A percentile compares a stretch with the other conserved stretches of the same genome.
phyloP scores from a whole-genome alignment of 371 early-diverging fungal genomes.

The Rhizomucor miehei region DNA sequence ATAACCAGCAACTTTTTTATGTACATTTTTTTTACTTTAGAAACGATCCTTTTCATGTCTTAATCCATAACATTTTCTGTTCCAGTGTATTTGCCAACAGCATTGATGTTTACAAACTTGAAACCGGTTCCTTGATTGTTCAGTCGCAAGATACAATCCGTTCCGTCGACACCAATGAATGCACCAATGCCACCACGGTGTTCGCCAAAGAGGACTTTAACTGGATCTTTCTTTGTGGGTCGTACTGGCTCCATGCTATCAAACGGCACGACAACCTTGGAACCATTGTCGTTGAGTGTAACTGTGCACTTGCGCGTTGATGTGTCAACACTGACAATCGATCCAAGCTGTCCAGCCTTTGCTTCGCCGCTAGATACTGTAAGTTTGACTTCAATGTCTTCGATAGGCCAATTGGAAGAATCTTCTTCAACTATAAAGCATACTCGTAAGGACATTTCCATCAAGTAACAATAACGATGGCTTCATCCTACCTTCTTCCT shows the following conservation, averaged over 20 bases:
- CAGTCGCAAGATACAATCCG: conserved; percentile 79
- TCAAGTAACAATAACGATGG: not conserved
- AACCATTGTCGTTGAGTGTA: conserved; percentile 20
- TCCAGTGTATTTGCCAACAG: conserved; percentile 57
- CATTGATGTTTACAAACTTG: conserved; percentile 59
- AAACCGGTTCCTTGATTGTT: conserved; percentile 57
- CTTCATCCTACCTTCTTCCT: conserved; percentile 28
- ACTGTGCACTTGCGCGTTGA: conserved; percentile 45
- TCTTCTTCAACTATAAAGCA: conserved; percentile 29
- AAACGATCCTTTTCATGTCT: too few species aligned
- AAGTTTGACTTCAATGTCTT: conserved; percentile 64
- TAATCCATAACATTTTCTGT: conserved; percentile 1
- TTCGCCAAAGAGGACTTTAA: conserved; percentile 73
- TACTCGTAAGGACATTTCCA: conserved; percentile 6
- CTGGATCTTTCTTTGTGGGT: conserved; percentile 78
- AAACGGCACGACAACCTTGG: conserved; percentile 34
- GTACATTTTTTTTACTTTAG: too few species aligned
- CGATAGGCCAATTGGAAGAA: conserved; percentile 60
- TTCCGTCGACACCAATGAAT: conserved; percentile 77
- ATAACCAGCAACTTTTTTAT: too few species aligned
- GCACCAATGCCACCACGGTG: conserved; percentile 72
- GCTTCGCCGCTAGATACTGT: conserved; percentile 24
- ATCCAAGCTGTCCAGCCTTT: conserved; percentile 41
- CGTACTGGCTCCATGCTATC: conserved; percentile 65
- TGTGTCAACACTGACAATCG: conserved; percentile 48